phyloP scores from a whole-genome alignment of 2,329 filamentous ascomycete species.

The Dactylellina leptospora region DNA sequence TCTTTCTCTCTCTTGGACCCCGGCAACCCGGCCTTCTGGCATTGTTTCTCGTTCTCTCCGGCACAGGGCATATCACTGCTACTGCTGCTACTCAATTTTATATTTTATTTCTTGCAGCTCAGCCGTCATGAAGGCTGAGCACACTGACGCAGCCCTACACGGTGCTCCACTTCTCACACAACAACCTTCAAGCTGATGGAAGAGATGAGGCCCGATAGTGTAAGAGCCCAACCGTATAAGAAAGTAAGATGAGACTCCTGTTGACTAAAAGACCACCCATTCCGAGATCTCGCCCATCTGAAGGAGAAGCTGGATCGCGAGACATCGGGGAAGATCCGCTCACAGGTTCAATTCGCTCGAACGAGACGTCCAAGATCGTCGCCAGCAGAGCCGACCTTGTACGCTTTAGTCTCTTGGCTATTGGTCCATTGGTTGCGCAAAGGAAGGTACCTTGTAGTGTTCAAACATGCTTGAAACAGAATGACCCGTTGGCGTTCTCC shows the following conservation, averaged over 20 bases:
- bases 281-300: slow-evolving; percentile 15
- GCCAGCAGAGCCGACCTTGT: slow-evolving; percentile 10
- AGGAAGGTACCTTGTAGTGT: slow-evolving; percentile 43
- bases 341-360: slow-evolving; percentile 29
- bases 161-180: slow-evolving; percentile 15
- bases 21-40: background rate
- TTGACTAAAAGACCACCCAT: slow-evolving; percentile 19
- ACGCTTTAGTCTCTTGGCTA: slow-evolving; percentile 39
- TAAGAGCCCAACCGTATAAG: slow-evolving; percentile 10
- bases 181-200: background rate
- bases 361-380: slow-evolving; percentile 40
- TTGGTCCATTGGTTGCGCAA: slow-evolving; percentile 35
- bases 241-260: slow-evolving; percentile 46
- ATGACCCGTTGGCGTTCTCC: slow-evolving; percentile 48
- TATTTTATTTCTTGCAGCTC: slow-evolving; percentile 23
- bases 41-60: background rate
- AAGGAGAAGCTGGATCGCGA: slow-evolving; percentile 39
- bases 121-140: slow-evolving; percentile 48
- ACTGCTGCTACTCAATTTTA: too few relatives aligned
- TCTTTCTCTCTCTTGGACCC: too few relatives aligned
- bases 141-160: slow-evolving; percentile 47
- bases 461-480: slow-evolving; percentile 53
- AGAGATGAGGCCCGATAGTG: background rate
- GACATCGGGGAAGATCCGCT: slow-evolving; percentile 15
- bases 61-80: background rate